phyloP scores from a whole-genome alignment of 768 basidiomycete genomes.

The Mycena sanguinolenta region DNA sequence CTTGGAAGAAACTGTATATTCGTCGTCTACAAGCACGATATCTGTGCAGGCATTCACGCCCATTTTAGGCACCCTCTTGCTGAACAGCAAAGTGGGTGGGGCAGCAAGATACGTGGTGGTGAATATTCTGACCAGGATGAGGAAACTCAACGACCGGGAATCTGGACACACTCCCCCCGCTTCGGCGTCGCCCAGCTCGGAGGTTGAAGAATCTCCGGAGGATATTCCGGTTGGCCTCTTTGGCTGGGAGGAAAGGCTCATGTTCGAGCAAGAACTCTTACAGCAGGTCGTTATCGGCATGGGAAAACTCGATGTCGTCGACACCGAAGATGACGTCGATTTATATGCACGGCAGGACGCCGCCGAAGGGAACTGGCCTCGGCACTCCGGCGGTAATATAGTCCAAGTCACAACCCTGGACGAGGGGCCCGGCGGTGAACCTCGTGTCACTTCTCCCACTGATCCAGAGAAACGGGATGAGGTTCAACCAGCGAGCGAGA shows the following conservation, averaged over 20 bases:
- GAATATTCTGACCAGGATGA: constrained; percentile 79
- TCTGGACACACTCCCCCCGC: constrained; percentile 26
- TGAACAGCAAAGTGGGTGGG: constrained; percentile 81
- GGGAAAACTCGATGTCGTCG: constrained; percentile 72
- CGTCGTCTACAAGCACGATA: constrained; percentile 61
- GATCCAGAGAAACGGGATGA: constrained; percentile 28
- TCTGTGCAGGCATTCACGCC: constrained; percentile 92
- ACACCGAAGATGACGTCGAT: constrained; percentile 53
- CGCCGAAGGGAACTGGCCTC: constrained; percentile 20
- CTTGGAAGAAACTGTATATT: constrained; percentile 48
- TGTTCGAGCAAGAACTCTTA: constrained; percentile 86
- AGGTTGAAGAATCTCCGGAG: constrained; percentile 51
- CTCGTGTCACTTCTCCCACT: constrained; percentile 31
- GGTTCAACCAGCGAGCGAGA: constrained; percentile 31
- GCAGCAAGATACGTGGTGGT: constrained; percentile 84
- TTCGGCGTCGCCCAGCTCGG: constrained; percentile 35
- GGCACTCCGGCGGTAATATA: constrained; percentile 34
- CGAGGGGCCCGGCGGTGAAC: constrained; percentile 32
- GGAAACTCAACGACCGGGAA: constrained; percentile 67
- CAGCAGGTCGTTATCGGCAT: constrained; percentile 92
- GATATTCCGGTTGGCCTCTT: constrained; percentile 59
- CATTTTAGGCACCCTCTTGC: constrained; percentile 88
- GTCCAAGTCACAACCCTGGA: constrained; percentile 31
- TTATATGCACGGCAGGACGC: constrained; percentile 38
- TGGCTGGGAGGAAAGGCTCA: constrained; percentile 64